These are phyloP conservation scores for Lactifluus rugatus DNA, from an alignment of 768 basidiomycete species.

Conservation along the genomic window DNA sequence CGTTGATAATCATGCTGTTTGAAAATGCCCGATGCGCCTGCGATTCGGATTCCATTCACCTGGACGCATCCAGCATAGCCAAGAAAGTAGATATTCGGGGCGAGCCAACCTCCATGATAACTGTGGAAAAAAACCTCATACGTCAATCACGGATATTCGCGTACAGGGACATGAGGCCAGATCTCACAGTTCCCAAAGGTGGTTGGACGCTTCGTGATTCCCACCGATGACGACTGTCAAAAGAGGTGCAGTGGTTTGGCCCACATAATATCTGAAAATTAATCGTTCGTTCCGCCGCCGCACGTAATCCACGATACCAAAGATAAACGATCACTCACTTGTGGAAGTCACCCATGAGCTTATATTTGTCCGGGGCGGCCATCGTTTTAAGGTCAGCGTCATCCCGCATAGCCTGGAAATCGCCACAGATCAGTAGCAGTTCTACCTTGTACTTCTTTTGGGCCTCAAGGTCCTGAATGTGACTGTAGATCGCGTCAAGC, in stretches of 20 bases:
- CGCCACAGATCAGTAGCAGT: constrained; percentile 86
- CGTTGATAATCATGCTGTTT: constrained; percentile 62
- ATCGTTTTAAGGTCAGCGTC: constrained; percentile 77
- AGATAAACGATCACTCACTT: constrained; percentile 34
- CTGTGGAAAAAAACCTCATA: constrained; percentile 30
- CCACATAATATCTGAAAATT: constrained; percentile 42
- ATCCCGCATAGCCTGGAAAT: constrained; percentile 91
- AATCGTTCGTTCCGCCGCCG: background rate
- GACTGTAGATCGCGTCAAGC: constrained; percentile 77
- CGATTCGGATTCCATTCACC: constrained; percentile 80
- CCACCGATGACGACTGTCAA: constrained; percentile 94
- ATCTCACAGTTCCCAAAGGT: constrained; percentile 88
- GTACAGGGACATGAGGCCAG: background rate
- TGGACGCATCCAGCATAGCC: constrained; percentile 85
- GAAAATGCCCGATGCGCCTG: constrained; percentile 90
- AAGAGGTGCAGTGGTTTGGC: constrained; percentile 42
- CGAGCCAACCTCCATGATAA: constrained; percentile 95
- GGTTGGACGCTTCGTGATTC: constrained; percentile 96
- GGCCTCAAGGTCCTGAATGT: constrained; percentile 53
- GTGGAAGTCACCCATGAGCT: constrained; percentile 73
- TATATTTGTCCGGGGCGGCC: constrained; percentile 88
- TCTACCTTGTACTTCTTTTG: constrained; percentile 63
- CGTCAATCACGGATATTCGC: constrained; percentile 8
- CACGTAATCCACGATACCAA: background rate
- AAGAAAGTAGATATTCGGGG: constrained; percentile 93